These are phyloP conservation scores for Ogataea thermomethanolica DNA, from an alignment of 805 yeast species.

Conservation along the genomic window DNA sequence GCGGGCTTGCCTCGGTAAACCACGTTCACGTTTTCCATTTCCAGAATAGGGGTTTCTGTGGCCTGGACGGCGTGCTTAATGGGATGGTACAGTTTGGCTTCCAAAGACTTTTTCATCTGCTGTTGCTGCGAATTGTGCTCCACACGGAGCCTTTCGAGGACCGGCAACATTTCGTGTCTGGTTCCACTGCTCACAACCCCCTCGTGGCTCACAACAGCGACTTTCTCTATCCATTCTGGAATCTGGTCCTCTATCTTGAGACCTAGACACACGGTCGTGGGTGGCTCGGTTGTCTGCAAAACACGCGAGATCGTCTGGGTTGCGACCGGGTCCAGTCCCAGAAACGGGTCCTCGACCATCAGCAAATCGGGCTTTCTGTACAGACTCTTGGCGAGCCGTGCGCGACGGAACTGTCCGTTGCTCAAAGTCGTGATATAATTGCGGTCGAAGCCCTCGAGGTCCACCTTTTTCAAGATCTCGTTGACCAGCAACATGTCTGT, in stretches of 20 bases:
- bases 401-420: conserved; percentile 92
- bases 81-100: conserved; percentile 10
- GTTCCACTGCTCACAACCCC: conserved; percentile 55
- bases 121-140: conserved; percentile 25
- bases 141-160: conserved; percentile 23
- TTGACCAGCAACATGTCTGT: conserved; percentile 38
- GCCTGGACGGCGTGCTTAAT: not conserved
- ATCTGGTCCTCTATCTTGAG: conserved; percentile 68
- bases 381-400: conserved; percentile 76
- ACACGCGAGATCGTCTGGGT: conserved; percentile 55
- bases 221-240: conserved; percentile 77
- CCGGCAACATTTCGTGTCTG: conserved; percentile 26
- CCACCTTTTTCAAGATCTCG: conserved; percentile 45
- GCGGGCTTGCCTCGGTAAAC: conserved; percentile 61
- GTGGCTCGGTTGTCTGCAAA: conserved; percentile 31
- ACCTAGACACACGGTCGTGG: conserved; percentile 68
- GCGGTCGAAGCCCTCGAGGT: conserved; percentile 52
- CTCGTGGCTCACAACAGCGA: conserved; percentile 55
- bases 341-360: conserved; percentile 85
- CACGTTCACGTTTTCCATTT: conserved; percentile 62
- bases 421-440: conserved; percentile 85
- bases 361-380: conserved; percentile 61
- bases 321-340: conserved; percentile 84
- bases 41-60: conserved; percentile 32
- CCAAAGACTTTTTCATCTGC: conserved; percentile 10